phyloP scores from a whole-genome alignment of 306 rosid species.

The Gleditsia sinensis region DNA sequence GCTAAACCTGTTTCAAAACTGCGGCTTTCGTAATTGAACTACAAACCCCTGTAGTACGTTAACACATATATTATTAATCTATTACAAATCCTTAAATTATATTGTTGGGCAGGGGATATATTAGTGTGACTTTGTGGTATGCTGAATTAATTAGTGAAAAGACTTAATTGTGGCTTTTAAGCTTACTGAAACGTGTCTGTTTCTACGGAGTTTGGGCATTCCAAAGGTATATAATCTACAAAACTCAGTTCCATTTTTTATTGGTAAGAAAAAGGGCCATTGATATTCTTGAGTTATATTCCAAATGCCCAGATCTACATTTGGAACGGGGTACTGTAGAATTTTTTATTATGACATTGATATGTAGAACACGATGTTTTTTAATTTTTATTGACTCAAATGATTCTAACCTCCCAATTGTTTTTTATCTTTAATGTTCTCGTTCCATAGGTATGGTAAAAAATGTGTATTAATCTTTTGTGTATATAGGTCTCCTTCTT shows the following conservation, averaged over 20 bases:
- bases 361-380: background rate
- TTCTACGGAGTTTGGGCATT: conserved; percentile 12
- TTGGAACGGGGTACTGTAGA: background rate
- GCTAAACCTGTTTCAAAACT: background rate
- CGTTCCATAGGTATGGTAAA: background rate
- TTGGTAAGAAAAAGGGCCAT: background rate
- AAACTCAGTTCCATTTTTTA: background rate
- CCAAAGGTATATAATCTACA: background rate
- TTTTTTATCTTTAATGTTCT: conserved; percentile 4
- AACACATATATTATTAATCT: background rate
- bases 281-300: conserved; percentile 2
- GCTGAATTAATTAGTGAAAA: background rate
- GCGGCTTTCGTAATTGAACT: background rate
- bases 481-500: conserved; percentile 4
- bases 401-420: conserved; percentile 1
- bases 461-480: background rate
- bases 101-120: background rate
- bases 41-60: background rate
- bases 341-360: conserved; percentile 4
- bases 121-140: background rate
- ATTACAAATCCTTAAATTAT: background rate
- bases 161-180: background rate
- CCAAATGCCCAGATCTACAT: background rate
- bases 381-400: background rate
- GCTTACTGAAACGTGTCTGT: background rate